These are phyloP conservation scores for Pholiota conissans DNA, from an alignment of 768 basidiomycete species.

Conservation along the genomic window DNA sequence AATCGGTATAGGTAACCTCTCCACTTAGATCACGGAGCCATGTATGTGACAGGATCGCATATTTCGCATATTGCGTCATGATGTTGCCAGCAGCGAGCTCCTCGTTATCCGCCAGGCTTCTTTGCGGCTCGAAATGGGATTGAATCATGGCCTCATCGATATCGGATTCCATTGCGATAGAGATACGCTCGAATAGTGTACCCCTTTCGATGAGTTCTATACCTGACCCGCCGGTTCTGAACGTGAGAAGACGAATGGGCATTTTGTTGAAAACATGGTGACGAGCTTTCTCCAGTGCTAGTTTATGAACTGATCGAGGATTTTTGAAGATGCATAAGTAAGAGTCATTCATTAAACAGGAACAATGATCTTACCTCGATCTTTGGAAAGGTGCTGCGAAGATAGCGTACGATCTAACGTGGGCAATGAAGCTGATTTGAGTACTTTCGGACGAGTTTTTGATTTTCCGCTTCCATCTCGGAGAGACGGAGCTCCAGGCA, in stretches of 20 bases:
- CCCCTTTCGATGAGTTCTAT: slow-evolving; percentile 1
- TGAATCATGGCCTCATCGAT: not conserved
- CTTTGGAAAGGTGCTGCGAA: too few relatives aligned
- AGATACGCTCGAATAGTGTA: not conserved
- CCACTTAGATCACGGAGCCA: not conserved
- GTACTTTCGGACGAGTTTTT: too few relatives aligned
- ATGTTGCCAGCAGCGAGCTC: not conserved
- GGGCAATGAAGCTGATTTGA: too few relatives aligned
- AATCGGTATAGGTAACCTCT: too few relatives aligned
- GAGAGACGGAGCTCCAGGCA: too few relatives aligned
- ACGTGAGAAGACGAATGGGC: slow-evolving; percentile 1
- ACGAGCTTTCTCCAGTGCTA: not conserved
- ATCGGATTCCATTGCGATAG: not conserved
- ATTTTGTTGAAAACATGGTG: not conserved
- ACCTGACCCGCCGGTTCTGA: not conserved
- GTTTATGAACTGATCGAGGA: not conserved
- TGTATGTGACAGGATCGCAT: not conserved
- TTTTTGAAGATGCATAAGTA: too few relatives aligned
- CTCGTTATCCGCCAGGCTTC: not conserved
- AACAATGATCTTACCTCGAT: too few relatives aligned
- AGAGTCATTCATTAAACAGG: too few relatives aligned
- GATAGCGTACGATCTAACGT: too few relatives aligned
- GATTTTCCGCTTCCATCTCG: too few relatives aligned
- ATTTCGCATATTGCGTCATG: not conserved
- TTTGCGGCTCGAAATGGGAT: not conserved